Base-by-base conservation (phyloP, 805 yeast genomes). In the Lipomyces lipofer region DNA sequence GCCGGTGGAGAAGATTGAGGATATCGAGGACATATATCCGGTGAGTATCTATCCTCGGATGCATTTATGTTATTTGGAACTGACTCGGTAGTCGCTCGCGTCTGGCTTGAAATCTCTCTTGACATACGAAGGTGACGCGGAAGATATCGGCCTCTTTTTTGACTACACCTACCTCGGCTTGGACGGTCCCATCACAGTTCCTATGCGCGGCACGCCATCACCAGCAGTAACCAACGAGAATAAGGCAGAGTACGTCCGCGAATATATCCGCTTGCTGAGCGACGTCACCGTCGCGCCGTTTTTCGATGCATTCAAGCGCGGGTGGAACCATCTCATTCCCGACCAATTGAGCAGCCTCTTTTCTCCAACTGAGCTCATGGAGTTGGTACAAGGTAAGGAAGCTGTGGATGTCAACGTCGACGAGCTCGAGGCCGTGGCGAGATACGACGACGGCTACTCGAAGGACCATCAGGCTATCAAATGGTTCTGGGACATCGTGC, bases 401-500 rank as follows among this genome's bases (percentile, higher is more conserved):
- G 19, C 68, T 10, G 67, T 59, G 38, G 75, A 75, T 33, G 69
- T 78, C 4, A 66, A 74, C 52, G 64, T 77, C 13, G 63, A 66
- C 17, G 78, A 76, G 49, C 72, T 79, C 72, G 68, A 70, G 47
- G 57, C 61, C 4, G 69, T 71, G 44, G 75, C 75, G 1, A 70
- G 63, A 25, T 79, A 78, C 61, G 58, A 57, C 71, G 79, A 21
- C 71, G 67, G 77, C 2, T 78, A 69, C 52, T 63, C 67, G 30
- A 73, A 68, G n/a, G 67, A 67, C 30, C 79, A 76, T 47, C 46
- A 62, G 4, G 75, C 77, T 1, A 63, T 79, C 6, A 36, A 43
- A 15, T 63, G 66, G 45, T 78, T 78, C 60, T 79, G 82, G 82
- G 72, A 74, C 54, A 73, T 76, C 2, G 73, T 78, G 3, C 66